phyloP scores from a whole-genome alignment of 306 rosid genomes.

The Trifolium repens region DNA sequence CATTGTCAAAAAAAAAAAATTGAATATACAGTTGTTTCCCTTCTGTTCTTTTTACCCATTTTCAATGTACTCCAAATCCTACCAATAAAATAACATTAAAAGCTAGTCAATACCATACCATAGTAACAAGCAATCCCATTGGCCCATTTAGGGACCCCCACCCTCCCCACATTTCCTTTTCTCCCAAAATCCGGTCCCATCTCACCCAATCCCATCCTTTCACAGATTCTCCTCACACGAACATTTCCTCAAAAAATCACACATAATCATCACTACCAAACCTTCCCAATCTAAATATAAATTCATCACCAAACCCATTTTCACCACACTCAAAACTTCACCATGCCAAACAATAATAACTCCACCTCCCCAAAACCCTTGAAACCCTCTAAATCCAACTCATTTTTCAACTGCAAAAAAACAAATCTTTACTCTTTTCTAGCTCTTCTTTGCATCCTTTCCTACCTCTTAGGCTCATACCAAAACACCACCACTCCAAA shows the following conservation, averaged over 20 bases:
- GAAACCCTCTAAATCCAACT: constrained; percentile 49
- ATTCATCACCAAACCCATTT: neutral
- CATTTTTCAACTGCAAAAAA: constrained; percentile 42
- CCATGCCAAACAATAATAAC: constrained; percentile 37
- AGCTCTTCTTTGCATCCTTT: constrained; percentile 63
- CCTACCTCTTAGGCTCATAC: constrained; percentile 62
- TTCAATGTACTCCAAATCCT: neutral
- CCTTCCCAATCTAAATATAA: neutral
- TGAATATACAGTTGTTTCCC: neutral
- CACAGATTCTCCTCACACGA: neutral
- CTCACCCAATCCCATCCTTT: neutral
- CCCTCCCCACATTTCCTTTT: neutral
- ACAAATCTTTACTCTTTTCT: constrained; percentile 55
- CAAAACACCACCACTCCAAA: constrained; percentile 19
- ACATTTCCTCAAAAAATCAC: constrained; percentile 14
- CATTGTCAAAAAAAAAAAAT: too few relatives aligned
- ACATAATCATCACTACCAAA: neutral
- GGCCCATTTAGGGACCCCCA: neutral
- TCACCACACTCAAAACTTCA: constrained; percentile 1
- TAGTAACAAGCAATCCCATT: constrained; percentile 1
- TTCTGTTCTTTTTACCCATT: neutral
- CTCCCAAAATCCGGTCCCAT: constrained; percentile 5
- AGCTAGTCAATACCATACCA: neutral
- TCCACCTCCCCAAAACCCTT: constrained; percentile 45
- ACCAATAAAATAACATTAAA: constrained; percentile 1